Evolutionary conservation across 1,284 basidiomycete genomes (phyloP), one percentile per base, ranked within the genome.

Genomic region (Cerrena zonata): DNA sequence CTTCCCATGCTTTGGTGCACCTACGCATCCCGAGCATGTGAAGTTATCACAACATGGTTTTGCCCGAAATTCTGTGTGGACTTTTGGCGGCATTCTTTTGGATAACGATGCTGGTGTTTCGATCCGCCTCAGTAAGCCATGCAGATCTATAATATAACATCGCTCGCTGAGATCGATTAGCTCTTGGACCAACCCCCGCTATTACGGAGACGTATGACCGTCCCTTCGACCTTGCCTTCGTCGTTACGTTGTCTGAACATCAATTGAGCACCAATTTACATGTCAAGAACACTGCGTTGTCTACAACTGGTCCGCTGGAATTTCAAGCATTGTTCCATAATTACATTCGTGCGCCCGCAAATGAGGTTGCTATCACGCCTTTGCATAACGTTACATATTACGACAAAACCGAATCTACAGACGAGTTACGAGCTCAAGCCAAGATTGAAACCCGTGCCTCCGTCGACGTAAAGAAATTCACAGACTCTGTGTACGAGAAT

Each of bases 291-390:
- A 75, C 77, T 0, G 79, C 79, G 4, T 61, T 71, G 0, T 70
- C 76, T 22, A 63, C 63, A 54, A 54, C 68, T 0, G 70, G 77
- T 48, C 56, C 66, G 2, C 77, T 94, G 47, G 82, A 84, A 62
- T 94, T 93, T 72, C 92, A 95, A 67, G 86, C 90, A 1, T 73
- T 95, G 30, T 76, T 95, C 51, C 92, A 94, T 68, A 91, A 79
- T 50, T 95, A 95, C 68, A 76, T 93, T 53, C 78, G 77, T n/a
- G 87, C 79, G 5, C 86, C 77, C 42, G 76, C 77, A 38, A 74
- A 75, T 51, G 68, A 75, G 4, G 79, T 82, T n/a, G 62, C 73
- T 2, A 72, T 91, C 54, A 70, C 69, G 5, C 79, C 85, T 4
- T 69, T 91, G 24, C 71, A 82, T 50, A 78, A 82, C 10, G 63